These are phyloP conservation scores for Aspergillus felis DNA, from an alignment of 2,329 filamentous ascomycete species.

Conservation along the genomic window DNA sequence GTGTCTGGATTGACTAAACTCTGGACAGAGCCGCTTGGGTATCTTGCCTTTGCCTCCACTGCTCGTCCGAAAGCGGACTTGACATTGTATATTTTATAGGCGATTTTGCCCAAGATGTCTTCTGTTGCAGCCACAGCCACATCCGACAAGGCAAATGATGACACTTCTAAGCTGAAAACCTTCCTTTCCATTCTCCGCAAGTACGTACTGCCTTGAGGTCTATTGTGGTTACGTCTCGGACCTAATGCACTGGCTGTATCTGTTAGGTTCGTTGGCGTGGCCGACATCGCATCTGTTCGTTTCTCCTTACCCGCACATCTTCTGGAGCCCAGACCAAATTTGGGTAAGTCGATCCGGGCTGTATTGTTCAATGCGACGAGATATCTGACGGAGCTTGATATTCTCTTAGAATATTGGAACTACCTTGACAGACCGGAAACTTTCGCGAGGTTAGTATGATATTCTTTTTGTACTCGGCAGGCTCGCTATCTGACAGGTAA, in stretches of 20 bases:
- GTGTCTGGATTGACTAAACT: not conserved
- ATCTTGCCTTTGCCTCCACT: not conserved
- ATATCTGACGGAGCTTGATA: constrained; percentile 12
- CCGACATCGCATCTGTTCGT: constrained; percentile 90
- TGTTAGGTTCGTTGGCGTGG: constrained; percentile 84
- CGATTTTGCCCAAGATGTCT: constrained; percentile 21
- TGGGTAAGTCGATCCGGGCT: constrained; percentile 51
- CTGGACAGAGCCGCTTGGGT: not conserved
- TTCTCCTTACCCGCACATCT: constrained; percentile 96
- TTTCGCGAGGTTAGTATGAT: constrained; percentile 59
- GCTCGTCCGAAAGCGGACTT: not conserved
- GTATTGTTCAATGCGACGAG: not conserved
- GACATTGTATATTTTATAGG: not conserved
- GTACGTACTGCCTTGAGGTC: constrained; percentile 45
- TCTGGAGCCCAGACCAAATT: constrained; percentile 90
- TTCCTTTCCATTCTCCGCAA: constrained; percentile 84
- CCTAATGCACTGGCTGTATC: not conserved
- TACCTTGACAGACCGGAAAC: constrained; percentile 94
- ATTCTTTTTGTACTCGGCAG: constrained; percentile 13
- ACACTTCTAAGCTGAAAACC: constrained; percentile 82
- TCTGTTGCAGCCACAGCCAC: constrained; percentile 25
- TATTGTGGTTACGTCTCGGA: not conserved
- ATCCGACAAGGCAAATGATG: constrained; percentile 62
- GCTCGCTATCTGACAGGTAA: constrained; percentile 34
- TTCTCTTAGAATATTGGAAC: constrained; percentile 82